phyloP scores from a whole-genome alignment of 306 rosid genomes.

The Amphicarpaea edgeworthii region DNA sequence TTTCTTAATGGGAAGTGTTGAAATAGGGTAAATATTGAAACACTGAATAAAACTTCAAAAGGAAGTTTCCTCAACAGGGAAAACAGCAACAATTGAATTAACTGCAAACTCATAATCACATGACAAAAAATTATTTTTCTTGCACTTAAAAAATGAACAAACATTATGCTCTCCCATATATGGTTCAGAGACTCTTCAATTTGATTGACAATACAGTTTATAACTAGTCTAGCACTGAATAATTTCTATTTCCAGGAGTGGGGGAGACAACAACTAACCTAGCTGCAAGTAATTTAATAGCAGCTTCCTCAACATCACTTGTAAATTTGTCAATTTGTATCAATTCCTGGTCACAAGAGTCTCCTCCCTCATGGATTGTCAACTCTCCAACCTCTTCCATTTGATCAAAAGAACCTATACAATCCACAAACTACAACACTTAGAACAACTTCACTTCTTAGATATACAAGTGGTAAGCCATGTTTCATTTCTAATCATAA shows the following conservation, averaged over 20 bases:
- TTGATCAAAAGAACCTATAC: conserved; percentile 48
- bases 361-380: conserved; percentile 43
- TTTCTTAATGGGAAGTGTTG: background rate
- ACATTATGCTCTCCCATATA: background rate
- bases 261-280: conserved; percentile 55
- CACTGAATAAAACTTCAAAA: conserved; percentile 22
- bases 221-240: background rate
- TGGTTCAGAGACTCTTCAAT: conserved; percentile 32
- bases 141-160: conserved; percentile 32
- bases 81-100: conserved; percentile 3
- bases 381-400: conserved; percentile 66
- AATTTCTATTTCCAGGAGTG: background rate
- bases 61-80: background rate
- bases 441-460: conserved; percentile 37
- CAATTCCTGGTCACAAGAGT: conserved; percentile 45
- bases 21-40: conserved; percentile 6
- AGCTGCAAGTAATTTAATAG: conserved; percentile 70
- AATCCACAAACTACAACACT: conserved; percentile 37
- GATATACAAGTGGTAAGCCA: conserved; percentile 1
- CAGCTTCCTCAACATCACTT: conserved; percentile 68
- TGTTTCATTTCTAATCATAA: conserved; percentile 31
- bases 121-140: background rate
- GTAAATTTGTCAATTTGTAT: conserved; percentile 48
- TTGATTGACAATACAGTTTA: conserved; percentile 10
- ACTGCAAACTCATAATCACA: background rate